Base-by-base conservation (phyloP, 1,284 basidiomycete genomes). In the Athelia psychrophila region DNA sequence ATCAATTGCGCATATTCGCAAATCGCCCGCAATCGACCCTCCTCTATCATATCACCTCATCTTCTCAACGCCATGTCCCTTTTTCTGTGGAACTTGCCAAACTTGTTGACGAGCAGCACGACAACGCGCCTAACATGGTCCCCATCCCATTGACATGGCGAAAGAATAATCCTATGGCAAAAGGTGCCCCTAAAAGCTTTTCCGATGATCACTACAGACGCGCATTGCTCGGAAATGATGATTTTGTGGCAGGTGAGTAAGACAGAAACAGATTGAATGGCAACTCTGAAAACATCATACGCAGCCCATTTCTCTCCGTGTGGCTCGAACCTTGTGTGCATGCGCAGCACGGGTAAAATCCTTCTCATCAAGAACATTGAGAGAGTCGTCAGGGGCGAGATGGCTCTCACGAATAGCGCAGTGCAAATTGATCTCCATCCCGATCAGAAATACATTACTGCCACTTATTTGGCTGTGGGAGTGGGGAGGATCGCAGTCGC, bases 1-100 rank as follows among this genome's bases (percentile, higher is more conserved):
- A 62, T 16, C 62, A 69, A 5, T 57, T 89, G 33, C 75, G 83
- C 10, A 70, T 84, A 15, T 86, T 83, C 56, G 73, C 74, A n/a
- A 42, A 42, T n/a, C 16, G 38, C 38, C 20, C 6, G n/a, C 38
- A 42, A 42, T n/a, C n/a, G 9, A 6, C 38, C 6, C n/a, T 42
- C 8, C 38, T 42, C 38, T 42, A 18, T 42, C 38, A 42, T n/a
- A 42, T 42, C 38, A 6, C 38, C 6, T 6, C n/a, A 8, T 42
- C 38, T 9, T 42, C 38, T 16, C 38, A 18, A 42, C 5, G 6
- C 38, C 38, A 42, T 6, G 6, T n/a, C 38, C n/a, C 8, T 6
- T 42, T 16, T 42, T 8, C 38, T 42, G 16, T 42, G 8, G n/a
- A 42, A 42, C 8, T 22, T 6, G n/a, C 38, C 38, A 6, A 42